Evolutionary conservation across 805 yeast genomes (phyloP), one percentile per base, ranked within the genome.

Genomic region (Schwanniomyces polymorphus): DNA sequence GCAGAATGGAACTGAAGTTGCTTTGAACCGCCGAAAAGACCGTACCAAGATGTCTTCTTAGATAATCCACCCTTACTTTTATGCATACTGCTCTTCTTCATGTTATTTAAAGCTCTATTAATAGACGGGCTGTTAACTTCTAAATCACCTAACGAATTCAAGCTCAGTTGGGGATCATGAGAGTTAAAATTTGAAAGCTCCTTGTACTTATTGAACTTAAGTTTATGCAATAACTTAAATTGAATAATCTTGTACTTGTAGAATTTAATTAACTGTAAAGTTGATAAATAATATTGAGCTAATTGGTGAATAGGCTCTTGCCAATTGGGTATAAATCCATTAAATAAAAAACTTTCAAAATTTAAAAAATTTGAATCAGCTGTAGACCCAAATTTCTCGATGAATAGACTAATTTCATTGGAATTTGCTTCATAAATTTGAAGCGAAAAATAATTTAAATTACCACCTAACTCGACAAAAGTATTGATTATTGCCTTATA

Each of bases 401-500:
- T 70, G 4, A 62, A 46, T 28, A 59, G 50, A 35, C 72, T 64
- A 10, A 70, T 57, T 44, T 58, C 55, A 40, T 64, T 61, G 16
- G 59, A 47, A 25, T 53, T 40, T 10, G 47, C 45, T 38, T 56
- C 68, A 48, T 69, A 71, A 16, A 66, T 72, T 70, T 64, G 72
- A 28, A 81, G 68, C 17, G 82, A 76, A 52, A 80, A 79, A 49
- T 80, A 77, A 58, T 81, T 81, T 54, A 80, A 70, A 54, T 78
- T 77, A 3, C 82, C 84, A 17, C 85, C 85, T 43, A 81, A 63
- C 55, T 79, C 82, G 11, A 79, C 70, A 51, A 80, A 56, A 5
- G 67, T 62, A 12, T 63, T 48, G 42, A 78, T 65, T 28, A 76
- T 59, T 0, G 56, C 53, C 43, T 74, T 75, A 49, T 72, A 70